These are phyloP conservation scores for Alternaria arbusti DNA, from an alignment of 2,329 filamentous ascomycete genomes.

Conservation along the genomic window DNA sequence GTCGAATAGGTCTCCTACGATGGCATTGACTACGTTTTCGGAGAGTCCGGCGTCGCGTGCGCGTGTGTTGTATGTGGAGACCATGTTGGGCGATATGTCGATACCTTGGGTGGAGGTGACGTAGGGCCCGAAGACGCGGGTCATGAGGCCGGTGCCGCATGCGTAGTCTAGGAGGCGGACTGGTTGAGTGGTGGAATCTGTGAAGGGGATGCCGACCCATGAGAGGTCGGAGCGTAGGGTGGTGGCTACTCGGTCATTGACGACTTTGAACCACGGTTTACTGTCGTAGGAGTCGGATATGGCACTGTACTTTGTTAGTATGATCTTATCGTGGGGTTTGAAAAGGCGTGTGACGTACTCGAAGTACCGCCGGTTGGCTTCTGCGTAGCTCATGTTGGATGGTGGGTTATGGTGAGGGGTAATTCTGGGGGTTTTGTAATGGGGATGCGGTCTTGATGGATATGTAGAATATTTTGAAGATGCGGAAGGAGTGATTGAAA, in stretches of 20 bases:
- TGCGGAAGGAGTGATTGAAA: not conserved
- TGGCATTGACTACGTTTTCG: constrained; percentile 26
- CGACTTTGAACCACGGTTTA: constrained; percentile 59
- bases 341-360: constrained; percentile 23
- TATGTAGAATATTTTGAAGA: not conserved
- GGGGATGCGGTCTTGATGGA: too few relatives aligned
- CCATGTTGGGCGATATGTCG: constrained; percentile 75
- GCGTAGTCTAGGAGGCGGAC: constrained; percentile 45
- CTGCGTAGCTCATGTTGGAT: constrained; percentile 38
- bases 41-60: constrained; percentile 46
- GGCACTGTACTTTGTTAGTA: constrained; percentile 48
- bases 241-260: constrained; percentile 60
- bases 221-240: constrained; percentile 61
- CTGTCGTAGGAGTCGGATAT: constrained; percentile 63
- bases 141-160: constrained; percentile 1
- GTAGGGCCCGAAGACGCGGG: constrained; percentile 65
- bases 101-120: constrained; percentile 70
- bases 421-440: too few relatives aligned
- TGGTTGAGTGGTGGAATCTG: constrained; percentile 32
- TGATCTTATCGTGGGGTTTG: too few relatives aligned
- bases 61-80: constrained; percentile 68
- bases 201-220: constrained; percentile 69
- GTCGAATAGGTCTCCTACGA: constrained; percentile 47
- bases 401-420: not conserved
- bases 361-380: constrained; percentile 46